A percentile compares a stretch with the other conserved stretches of the same genome.
Evolutionary conservation across 2,329 filamentous ascomycete species (phyloP).

Genomic region (Cladosporium sphaerospermum): DNA sequence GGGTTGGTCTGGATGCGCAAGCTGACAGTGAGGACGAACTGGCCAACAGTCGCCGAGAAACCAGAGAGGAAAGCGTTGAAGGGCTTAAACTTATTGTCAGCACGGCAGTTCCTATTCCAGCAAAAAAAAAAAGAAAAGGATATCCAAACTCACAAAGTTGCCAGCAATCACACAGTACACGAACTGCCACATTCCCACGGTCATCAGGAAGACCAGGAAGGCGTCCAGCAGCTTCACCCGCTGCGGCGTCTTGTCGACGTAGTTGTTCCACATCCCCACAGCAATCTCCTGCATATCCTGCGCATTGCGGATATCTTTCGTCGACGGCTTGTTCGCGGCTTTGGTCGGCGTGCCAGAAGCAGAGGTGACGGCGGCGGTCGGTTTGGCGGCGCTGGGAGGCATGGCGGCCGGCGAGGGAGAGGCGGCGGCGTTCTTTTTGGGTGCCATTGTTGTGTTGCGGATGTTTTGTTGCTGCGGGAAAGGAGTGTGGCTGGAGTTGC

Average conservation of each 20-base stretch:
- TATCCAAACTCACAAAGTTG: constrained; percentile 65
- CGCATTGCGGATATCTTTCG: constrained; percentile 16
- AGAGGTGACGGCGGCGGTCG: constrained; percentile 15
- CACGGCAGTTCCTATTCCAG: too few relatives aligned
- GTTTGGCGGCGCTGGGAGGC: constrained; percentile 19
- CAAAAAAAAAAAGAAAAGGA: too few relatives aligned
- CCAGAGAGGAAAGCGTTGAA: constrained; percentile 98
- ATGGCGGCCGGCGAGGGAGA: constrained; percentile 22
- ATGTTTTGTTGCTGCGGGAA: not conserved
- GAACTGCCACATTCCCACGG: constrained; percentile 86
- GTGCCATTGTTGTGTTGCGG: constrained; percentile 20
- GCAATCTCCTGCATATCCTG: constrained; percentile 53
- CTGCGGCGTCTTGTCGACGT: constrained; percentile 75
- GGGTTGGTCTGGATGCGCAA: constrained; percentile 88
- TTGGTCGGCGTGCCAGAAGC: constrained; percentile 21
- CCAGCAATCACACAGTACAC: constrained; percentile 84
- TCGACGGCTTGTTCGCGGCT: constrained; percentile 14
- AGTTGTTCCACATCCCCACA: constrained; percentile 67
- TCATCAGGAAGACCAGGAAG: constrained; percentile 82
- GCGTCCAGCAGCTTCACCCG: constrained; percentile 85
- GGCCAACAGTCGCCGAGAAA: constrained; percentile 88
- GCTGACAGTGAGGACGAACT: constrained; percentile 90
- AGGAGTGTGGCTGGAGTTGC: not conserved
- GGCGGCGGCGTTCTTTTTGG: constrained; percentile 20
- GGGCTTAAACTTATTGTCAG: constrained; percentile 53